Conservation (phyloP, 495 filamentous ascomycete genomes). For the Apodospora peruviana region DNA sequence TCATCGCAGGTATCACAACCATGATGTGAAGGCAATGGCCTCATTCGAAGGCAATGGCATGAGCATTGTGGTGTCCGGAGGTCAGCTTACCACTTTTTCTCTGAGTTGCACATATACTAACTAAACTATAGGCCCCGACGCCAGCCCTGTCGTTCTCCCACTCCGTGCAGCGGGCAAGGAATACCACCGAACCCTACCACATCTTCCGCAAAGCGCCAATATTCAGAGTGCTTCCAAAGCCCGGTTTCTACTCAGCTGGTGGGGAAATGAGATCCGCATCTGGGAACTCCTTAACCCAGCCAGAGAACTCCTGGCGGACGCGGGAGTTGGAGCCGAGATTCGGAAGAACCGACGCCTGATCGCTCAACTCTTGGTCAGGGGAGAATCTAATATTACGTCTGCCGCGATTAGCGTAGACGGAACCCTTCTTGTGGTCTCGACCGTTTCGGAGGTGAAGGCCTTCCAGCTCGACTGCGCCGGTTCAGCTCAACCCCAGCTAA, state of each 20-base stretch:
- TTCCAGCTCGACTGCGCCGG: constrained; percentile 57
- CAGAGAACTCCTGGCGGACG: constrained; percentile 37
- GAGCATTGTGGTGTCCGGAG: constrained; percentile 88
- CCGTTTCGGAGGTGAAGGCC: constrained; percentile 68
- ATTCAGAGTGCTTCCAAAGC: constrained; percentile 63
- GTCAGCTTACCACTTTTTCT: constrained; percentile 43
- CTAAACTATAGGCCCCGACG: constrained; percentile 71
- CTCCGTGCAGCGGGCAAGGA: constrained; percentile 76
- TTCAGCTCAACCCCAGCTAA: constrained; percentile 34
- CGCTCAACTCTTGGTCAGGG: constrained; percentile 67
- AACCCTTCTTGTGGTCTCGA: constrained; percentile 69
- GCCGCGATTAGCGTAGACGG: constrained; percentile 70
- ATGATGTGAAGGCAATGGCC: constrained; percentile 95
- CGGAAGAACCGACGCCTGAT: constrained; percentile 54
- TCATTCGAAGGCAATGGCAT: constrained; percentile 77
- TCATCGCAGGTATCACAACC: constrained; percentile 75
- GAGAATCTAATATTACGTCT: constrained; percentile 83
- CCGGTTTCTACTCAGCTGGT: constrained; percentile 82
- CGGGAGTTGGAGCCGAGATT: constrained; percentile 27
- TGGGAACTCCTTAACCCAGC: constrained; percentile 61
- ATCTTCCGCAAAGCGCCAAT: constrained; percentile 70
- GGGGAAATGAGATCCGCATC: constrained; percentile 81
- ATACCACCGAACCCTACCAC: constrained; percentile 69
- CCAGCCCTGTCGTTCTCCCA: constrained; percentile 72
- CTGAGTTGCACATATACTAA: not conserved